Conservation (phyloP, 1,139 yeast genomes). For the Saccharomycopsis crataegensis region DNA sequence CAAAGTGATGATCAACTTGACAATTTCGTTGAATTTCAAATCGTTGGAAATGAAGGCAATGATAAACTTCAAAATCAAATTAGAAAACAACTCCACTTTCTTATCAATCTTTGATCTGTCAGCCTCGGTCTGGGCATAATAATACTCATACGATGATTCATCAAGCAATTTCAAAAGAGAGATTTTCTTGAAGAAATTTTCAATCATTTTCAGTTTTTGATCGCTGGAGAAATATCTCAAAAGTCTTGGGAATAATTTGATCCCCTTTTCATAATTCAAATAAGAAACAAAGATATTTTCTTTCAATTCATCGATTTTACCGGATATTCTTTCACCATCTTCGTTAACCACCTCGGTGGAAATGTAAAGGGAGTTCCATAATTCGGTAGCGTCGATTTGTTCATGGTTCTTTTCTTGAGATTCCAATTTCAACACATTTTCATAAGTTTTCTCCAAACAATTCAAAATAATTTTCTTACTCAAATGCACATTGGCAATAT, state of each 20-base stretch:
- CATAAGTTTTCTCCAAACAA: slow-evolving; percentile 69
- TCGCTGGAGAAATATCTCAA: slow-evolving; percentile 76
- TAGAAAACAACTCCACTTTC: slow-evolving; percentile 72
- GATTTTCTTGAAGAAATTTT: slow-evolving; percentile 74
- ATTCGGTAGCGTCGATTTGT: slow-evolving; percentile 45
- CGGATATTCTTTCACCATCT: slow-evolving; percentile 27
- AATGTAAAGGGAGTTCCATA: slow-evolving; percentile 78
- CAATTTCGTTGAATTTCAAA: slow-evolving; percentile 72
- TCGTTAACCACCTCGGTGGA: slow-evolving; percentile 32
- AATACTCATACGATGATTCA: slow-evolving; percentile 69
- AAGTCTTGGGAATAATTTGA: slow-evolving; percentile 81
- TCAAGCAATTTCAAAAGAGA: slow-evolving; percentile 75
- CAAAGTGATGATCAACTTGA: slow-evolving; percentile 70
- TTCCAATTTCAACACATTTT: slow-evolving; percentile 73
- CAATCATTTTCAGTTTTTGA: slow-evolving; percentile 71
- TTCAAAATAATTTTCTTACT: slow-evolving; percentile 33
- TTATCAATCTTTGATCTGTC: slow-evolving; percentile 48
- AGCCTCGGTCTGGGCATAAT: slow-evolving; percentile 34
- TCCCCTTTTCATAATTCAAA: slow-evolving; percentile 78
- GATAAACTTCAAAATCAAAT: slow-evolving; percentile 77
- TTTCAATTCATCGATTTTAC: slow-evolving; percentile 41
- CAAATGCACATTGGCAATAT: slow-evolving; percentile 24
- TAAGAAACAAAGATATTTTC: slow-evolving; percentile 77
- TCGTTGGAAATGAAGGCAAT: slow-evolving; percentile 76
- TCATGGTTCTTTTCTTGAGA: slow-evolving; percentile 68